A percentile compares a stretch with the other conserved stretches of the same genome.
These are phyloP conservation scores for Candida nitratophila DNA, from an alignment of 805 yeast species.

Conservation along the genomic window DNA sequence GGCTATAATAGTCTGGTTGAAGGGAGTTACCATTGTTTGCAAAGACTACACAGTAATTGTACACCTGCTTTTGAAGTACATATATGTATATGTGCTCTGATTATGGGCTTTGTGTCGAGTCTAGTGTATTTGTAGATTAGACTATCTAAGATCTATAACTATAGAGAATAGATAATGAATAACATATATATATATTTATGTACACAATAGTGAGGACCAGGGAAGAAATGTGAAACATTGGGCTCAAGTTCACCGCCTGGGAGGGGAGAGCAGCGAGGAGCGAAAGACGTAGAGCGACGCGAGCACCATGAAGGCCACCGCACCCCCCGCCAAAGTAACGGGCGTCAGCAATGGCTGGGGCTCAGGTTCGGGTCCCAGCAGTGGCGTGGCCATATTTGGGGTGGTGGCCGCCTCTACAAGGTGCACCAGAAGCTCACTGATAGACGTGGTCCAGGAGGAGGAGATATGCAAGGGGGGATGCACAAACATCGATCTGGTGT, in stretches of 20 bases:
- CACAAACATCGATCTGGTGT: constrained; percentile 56
- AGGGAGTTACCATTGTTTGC: too few species aligned
- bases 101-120: too few species aligned
- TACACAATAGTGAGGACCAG: too few species aligned
- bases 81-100: too few species aligned
- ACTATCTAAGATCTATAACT: too few species aligned
- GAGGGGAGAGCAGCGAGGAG: constrained; percentile 4
- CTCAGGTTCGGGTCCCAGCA: constrained; percentile 59
- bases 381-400: constrained; percentile 77
- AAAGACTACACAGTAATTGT: too few species aligned
- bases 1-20: constrained; percentile 13
- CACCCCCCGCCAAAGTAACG: constrained; percentile 58
- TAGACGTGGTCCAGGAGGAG: constrained; percentile 81
- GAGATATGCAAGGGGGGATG: constrained; percentile 88
- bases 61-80: too few species aligned
- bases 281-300: constrained; percentile 27
- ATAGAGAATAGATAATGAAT: too few species aligned
- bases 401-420: constrained; percentile 80
- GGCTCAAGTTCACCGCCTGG: not conserved
- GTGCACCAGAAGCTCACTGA: constrained; percentile 79
- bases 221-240: too few species aligned
- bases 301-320: constrained; percentile 57
- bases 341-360: constrained; percentile 40
- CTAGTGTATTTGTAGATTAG: too few species aligned
- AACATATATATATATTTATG: too few species aligned